Conservation (phyloP, 164 flowering plant genomes). For the Chimonanthus salicifolius region DNA sequence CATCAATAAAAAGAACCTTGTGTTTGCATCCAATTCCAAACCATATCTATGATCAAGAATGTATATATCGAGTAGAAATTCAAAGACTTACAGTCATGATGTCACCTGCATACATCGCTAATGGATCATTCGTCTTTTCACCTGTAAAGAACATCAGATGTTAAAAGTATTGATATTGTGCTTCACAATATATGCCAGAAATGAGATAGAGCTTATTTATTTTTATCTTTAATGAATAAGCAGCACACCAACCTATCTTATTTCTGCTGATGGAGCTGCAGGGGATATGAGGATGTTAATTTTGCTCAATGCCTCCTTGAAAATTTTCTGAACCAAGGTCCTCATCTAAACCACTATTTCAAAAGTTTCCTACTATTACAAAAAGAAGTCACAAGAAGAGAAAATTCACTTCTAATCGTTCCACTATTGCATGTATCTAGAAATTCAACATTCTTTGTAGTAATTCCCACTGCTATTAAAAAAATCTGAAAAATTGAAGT, state of each 20-base stretch:
- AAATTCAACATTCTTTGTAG: background rate
- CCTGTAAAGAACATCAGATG: slow-evolving; percentile 35
- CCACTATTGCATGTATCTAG: too few relatives aligned
- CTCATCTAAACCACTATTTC: slow-evolving; percentile 62
- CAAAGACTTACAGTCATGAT: slow-evolving; percentile 82
- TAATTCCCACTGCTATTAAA: too few relatives aligned
- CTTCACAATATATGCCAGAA: background rate
- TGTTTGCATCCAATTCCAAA: background rate
- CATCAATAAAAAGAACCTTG: too few relatives aligned
- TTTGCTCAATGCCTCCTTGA: slow-evolving; percentile 67
- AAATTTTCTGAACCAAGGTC: slow-evolving; percentile 52
- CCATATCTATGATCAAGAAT: too few relatives aligned
- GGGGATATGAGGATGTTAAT: slow-evolving; percentile 92
- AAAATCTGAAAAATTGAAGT: background rate
- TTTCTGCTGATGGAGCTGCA: slow-evolving; percentile 91
- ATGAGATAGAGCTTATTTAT: slow-evolving; percentile 6
- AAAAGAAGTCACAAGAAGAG: background rate
- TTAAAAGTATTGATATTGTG: background rate
- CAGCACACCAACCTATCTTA: slow-evolving; percentile 51
- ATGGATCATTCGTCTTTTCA: slow-evolving; percentile 89
- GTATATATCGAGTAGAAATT: background rate
- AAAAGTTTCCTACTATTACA: slow-evolving; percentile 13
- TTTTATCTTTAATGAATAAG: background rate
- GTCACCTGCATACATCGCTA: slow-evolving; percentile 98
- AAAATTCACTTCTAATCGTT: background rate